A percentile compares a stretch with the other conserved stretches of the same genome.
phyloP scores from a whole-genome alignment of 2,329 filamentous ascomycete species.

The Fusarium sp. region DNA sequence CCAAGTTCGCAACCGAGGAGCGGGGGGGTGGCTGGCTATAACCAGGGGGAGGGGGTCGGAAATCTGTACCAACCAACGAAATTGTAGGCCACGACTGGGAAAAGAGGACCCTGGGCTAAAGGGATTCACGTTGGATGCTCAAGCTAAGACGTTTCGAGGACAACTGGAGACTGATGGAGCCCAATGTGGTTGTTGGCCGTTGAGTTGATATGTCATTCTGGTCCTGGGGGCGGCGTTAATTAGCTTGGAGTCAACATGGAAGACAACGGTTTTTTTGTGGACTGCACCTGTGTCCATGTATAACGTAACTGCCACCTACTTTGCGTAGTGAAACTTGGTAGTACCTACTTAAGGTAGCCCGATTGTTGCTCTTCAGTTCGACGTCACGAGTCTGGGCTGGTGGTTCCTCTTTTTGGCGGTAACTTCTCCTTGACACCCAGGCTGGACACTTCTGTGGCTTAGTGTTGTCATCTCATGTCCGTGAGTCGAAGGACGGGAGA shows the following conservation, averaged over 20 bases:
- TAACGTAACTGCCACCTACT: neutral
- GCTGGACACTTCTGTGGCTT: neutral
- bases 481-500: neutral
- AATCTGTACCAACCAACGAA: conserved; percentile 32
- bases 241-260: conserved; percentile 25
- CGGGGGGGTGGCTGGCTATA: conserved; percentile 45
- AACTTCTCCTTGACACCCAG: neutral
- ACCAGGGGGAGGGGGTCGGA: conserved; percentile 36
- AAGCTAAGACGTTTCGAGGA: conserved; percentile 33
- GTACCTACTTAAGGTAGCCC: neutral
- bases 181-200: conserved; percentile 36
- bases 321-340: neutral
- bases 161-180: conserved; percentile 31
- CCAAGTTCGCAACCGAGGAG: conserved; percentile 44
- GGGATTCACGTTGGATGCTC: conserved; percentile 25
- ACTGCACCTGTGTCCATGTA: conserved; percentile 25
- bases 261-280: conserved; percentile 44
- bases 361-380: conserved; percentile 13
- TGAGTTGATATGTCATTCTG: conserved; percentile 39
- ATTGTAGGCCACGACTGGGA: conserved; percentile 32
- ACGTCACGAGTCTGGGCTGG: conserved; percentile 25
- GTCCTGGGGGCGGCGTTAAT: conserved; percentile 26
- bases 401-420: conserved; percentile 17
- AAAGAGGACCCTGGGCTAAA: conserved; percentile 35
- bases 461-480: neutral